Evolutionary conservation across 1,139 yeast species (phyloP).

Genomic region (Taphrina betulina): DNA sequence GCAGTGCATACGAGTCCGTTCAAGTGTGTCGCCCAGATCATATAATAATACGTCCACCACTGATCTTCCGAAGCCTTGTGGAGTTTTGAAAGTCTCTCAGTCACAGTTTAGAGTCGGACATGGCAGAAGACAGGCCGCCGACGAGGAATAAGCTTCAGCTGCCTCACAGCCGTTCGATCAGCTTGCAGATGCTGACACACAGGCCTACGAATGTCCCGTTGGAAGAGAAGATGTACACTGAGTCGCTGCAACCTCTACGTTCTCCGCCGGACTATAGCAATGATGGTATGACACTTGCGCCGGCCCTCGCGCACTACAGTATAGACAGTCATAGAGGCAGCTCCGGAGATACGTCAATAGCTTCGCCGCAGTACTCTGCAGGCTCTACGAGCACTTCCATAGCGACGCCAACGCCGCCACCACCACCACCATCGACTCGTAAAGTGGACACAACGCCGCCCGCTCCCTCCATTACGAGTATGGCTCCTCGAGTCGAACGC

Average conservation of each 20-base stretch:
- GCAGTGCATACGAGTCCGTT: too few species aligned
- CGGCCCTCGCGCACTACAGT: background rate
- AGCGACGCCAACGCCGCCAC: too few species aligned
- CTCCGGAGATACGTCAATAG: background rate
- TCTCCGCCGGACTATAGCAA: constrained; percentile 16
- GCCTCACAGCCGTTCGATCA: constrained; percentile 21
- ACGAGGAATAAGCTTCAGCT: too few species aligned
- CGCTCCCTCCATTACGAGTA: background rate
- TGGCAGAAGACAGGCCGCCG: too few species aligned
- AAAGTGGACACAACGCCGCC: too few species aligned
- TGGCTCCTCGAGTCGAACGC: background rate
- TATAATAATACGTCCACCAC: too few species aligned
- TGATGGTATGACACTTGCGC: background rate
- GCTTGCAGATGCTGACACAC: constrained; percentile 28
- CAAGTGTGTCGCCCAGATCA: too few species aligned
- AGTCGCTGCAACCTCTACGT: constrained; percentile 22
- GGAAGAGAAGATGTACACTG: constrained; percentile 24
- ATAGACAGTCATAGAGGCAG: background rate
- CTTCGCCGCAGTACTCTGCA: background rate
- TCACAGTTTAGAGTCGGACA: too few species aligned
- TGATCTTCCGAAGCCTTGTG: too few species aligned
- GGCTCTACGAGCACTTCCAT: too few species aligned
- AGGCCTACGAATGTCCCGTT: constrained; percentile 22
- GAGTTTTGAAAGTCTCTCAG: too few species aligned
- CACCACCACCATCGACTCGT: too few species aligned